These are phyloP conservation scores for Amauroascus verrucosus DNA, from an alignment of 2,329 filamentous ascomycete species.

Conservation along the genomic window DNA sequence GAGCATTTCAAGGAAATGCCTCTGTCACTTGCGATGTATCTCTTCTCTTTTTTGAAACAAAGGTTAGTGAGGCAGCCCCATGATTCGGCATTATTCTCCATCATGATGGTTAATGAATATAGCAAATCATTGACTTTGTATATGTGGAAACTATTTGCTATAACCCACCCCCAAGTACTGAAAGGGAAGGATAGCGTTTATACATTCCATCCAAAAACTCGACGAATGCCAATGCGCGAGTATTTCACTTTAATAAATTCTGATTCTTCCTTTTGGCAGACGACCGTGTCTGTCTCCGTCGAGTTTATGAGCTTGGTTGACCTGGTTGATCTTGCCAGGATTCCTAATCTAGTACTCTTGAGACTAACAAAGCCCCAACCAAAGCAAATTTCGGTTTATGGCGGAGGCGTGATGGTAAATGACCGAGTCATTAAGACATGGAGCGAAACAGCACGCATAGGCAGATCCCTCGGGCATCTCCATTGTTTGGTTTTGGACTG, in stretches of 20 bases:
- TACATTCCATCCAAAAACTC: constrained; percentile 23
- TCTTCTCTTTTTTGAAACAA: constrained; percentile 31
- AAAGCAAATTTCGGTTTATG: constrained; percentile 4
- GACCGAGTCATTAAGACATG: constrained; percentile 35
- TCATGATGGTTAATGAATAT: constrained; percentile 10
- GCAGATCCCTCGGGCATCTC: constrained; percentile 30
- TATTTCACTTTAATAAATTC: constrained; percentile 31
- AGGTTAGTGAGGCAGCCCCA: constrained; percentile 23
- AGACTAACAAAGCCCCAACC: constrained; percentile 24
- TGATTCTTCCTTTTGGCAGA: constrained; percentile 26
- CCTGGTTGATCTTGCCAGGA: constrained; percentile 29
- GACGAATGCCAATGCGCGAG: constrained; percentile 24
- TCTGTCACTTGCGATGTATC: constrained; percentile 31
- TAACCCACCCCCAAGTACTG: constrained; percentile 31
- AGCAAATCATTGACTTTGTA: constrained; percentile 32
- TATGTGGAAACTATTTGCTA: constrained; percentile 37
- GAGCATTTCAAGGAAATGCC: constrained; percentile 31
- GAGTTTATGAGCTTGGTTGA: constrained; percentile 25
- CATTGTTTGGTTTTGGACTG: constrained; percentile 28
- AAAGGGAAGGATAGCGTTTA: constrained; percentile 22
- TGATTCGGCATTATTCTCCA: neutral
- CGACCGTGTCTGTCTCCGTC: constrained; percentile 28
- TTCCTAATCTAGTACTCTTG: constrained; percentile 34
- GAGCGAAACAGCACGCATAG: constrained; percentile 28
- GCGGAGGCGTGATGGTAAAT: constrained; percentile 21